Conservation (phyloP, 164 flowering plant species). For the Litsea cubeba region DNA sequence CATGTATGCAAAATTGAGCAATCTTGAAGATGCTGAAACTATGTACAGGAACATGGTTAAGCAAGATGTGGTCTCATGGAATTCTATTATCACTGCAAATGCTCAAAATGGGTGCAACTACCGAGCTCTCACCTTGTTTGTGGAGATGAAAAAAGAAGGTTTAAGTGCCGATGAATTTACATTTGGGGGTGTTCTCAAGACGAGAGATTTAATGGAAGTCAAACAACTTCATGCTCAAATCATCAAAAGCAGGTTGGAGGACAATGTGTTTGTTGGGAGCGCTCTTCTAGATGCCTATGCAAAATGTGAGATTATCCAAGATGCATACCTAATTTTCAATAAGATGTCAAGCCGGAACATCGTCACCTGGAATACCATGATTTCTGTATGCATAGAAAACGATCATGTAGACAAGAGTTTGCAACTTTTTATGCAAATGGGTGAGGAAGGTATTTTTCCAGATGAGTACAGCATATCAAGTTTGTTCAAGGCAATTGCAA, state of each 20-base stretch:
- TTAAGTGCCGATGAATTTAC: conserved; percentile 10
- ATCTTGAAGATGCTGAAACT: conserved; percentile 9
- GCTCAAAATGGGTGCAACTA: conserved; percentile 15
- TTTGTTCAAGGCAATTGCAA: conserved; percentile 16
- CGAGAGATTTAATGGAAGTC: background rate
- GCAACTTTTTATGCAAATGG: conserved; percentile 17
- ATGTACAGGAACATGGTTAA: conserved; percentile 8
- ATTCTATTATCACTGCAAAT: conserved; percentile 18
- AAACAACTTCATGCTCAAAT: conserved; percentile 21
- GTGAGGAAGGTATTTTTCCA: conserved; percentile 6
- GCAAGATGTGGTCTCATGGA: conserved; percentile 14
- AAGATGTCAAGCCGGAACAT: conserved; percentile 12
- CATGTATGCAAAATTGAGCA: conserved; percentile 14
- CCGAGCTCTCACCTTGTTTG: conserved; percentile 7
- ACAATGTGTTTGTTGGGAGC: conserved; percentile 16
- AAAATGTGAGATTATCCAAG: conserved; percentile 2
- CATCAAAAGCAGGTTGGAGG: conserved; percentile 11
- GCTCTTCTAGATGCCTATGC: conserved; percentile 18
- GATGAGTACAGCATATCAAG: conserved; percentile 16
- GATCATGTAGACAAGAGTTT: conserved; percentile 7
- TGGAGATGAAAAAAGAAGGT: conserved; percentile 13
- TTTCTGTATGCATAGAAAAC: conserved; percentile 11
- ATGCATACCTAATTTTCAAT: conserved; percentile 12
- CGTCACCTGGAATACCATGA: conserved; percentile 17
- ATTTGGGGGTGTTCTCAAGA: conserved; percentile 13